Evolutionary conservation across 1,284 basidiomycete species (phyloP).

Genomic region (Pyrrhoderma noxium): DNA sequence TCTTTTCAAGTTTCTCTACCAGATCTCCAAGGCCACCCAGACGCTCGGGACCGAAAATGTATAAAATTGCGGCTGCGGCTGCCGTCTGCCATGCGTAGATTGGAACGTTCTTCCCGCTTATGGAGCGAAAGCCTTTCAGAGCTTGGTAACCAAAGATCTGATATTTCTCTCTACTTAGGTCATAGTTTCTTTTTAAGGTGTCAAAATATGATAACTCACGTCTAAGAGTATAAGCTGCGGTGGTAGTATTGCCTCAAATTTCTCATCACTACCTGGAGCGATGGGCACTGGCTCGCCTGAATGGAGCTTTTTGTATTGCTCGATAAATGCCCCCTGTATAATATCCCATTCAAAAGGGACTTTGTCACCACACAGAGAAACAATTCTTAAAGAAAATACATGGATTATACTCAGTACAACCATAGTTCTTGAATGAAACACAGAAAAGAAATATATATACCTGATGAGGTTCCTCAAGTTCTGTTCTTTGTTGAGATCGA

Average conservation of each 20-base stretch:
- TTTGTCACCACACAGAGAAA: background rate
- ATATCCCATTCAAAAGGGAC: background rate
- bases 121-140: background rate
- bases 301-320: background rate
- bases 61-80: background rate
- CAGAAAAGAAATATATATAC: background rate
- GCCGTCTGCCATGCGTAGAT: slow-evolving; percentile 4
- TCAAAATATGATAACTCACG: background rate
- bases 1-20: background rate
- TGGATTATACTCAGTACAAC: no score
- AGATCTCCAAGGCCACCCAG: slow-evolving; percentile 7
- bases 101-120: slow-evolving; percentile 6
- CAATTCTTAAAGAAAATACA: no score
- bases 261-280: background rate
- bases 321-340: no score
- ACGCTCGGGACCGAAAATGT: slow-evolving; percentile 3
- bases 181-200: background rate
- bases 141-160: slow-evolving; percentile 7
- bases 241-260: background rate
- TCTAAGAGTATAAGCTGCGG: background rate
- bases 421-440: no score
- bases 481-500: background rate
- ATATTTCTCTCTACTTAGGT: no score
- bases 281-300: background rate
- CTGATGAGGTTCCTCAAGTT: slow-evolving; percentile 1